A percentile compares a stretch with the other conserved stretches of the same genome.
Conservation (phyloP, 345 rosid species). For the Citrus sp. region DNA sequence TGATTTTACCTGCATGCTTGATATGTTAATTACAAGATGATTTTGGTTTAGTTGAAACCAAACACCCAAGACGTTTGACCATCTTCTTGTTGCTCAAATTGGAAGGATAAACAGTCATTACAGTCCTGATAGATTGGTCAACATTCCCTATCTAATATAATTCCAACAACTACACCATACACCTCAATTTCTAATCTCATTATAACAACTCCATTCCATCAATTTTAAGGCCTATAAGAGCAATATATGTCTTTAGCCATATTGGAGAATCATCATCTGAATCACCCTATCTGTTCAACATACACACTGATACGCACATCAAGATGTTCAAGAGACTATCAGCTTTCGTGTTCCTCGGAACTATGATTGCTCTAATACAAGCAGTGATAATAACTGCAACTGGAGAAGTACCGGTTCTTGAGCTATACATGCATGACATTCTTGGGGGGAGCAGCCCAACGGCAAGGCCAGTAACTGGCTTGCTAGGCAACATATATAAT, state of each 20-base stretch:
- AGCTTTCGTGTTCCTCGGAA: neutral
- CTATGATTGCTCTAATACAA: neutral
- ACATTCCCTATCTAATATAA: neutral
- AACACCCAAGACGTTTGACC: neutral
- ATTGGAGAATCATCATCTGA: neutral
- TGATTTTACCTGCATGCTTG: neutral
- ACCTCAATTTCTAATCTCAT: neutral
- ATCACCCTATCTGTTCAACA: neutral
- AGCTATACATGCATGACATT: constrained; percentile 56
- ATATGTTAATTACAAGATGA: neutral
- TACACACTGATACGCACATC: neutral
- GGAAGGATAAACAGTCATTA: no score
- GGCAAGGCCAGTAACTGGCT: constrained; percentile 52
- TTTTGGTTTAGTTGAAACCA: constrained; percentile 13
- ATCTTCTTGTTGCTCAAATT: neutral
- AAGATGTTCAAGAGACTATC: constrained; percentile 13
- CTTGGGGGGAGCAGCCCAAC: constrained; percentile 57
- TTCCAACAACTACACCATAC: constrained; percentile 10
- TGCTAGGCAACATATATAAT: constrained; percentile 51
- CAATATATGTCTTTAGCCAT: neutral
- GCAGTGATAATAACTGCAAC: neutral
- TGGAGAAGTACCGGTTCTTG: constrained; percentile 26
- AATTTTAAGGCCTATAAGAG: neutral
- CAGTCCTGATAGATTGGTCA: neutral
- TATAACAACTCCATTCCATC: constrained; percentile 17